phyloP scores from a whole-genome alignment of 306 rosid genomes.

The Erythrophleum fordii region DNA sequence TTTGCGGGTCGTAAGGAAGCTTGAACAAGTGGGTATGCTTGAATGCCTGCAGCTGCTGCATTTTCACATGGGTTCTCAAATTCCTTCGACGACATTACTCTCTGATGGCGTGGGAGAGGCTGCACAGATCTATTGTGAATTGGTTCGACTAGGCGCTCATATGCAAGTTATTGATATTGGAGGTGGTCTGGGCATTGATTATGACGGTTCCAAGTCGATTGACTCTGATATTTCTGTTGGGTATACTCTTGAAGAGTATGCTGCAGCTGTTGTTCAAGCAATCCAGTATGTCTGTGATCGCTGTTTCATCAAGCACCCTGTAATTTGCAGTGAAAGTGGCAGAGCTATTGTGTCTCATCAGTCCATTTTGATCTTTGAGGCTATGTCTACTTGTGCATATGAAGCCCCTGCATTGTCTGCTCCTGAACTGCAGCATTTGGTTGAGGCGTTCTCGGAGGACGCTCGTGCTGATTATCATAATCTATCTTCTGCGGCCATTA shows the following conservation, averaged over 20 bases:
- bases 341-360: constrained; percentile 86
- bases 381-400: constrained; percentile 44
- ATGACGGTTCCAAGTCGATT: constrained; percentile 78
- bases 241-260: constrained; percentile 74
- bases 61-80: constrained; percentile 91
- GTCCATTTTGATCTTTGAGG: constrained; percentile 75
- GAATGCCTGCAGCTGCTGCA: constrained; percentile 85
- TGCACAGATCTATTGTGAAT: constrained; percentile 88
- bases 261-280: constrained; percentile 73
- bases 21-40: constrained; percentile 67
- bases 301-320: constrained; percentile 68
- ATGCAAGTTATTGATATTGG: constrained; percentile 86
- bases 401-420: constrained; percentile 50
- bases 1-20: constrained; percentile 69
- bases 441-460: constrained; percentile 68
- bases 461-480: constrained; percentile 54
- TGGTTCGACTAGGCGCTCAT: constrained; percentile 81
- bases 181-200: constrained; percentile 90
- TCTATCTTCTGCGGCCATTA: constrained; percentile 54
- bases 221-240: constrained; percentile 79
- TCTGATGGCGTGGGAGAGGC: constrained; percentile 83
- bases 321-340: constrained; percentile 84
- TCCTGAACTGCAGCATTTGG: constrained; percentile 49
- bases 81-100: constrained; percentile 72
- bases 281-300: constrained; percentile 64